Base-by-base conservation (phyloP, 176 grass and related monocot species). In the Aegilops umbellulata region DNA sequence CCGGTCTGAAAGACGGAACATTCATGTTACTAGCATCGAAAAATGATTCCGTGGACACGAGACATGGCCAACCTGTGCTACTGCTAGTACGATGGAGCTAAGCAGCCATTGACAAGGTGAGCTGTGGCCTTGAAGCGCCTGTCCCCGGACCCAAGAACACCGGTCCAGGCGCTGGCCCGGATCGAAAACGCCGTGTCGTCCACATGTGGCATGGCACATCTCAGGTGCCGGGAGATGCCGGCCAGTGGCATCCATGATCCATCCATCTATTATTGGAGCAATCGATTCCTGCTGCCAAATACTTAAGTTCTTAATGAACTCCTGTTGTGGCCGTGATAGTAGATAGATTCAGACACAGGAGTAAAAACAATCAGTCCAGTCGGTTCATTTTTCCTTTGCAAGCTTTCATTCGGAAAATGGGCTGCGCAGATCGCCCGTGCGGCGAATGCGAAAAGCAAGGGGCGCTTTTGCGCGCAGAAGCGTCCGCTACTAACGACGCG, bases 181-280 rank as follows among this genome's bases (percentile, higher is more conserved):
- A 86, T 61, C 83, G n/a, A 13, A 82, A 86, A 70, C 70, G 36
- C 10, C 11, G 16, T 83, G 86, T 49, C 86, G 1, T 79, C 81
- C 30, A 23, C 65, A 47, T 55, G 17, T 64, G 57, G 22, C 26
- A 19, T 64, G 41, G 16, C 26, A 13, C 82, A 34, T 58, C 87
- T 80, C 82, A 85, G 82, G 41, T 85, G 82, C 12, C 39, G 38
- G 60, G 60, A 82, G 60, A 60, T 58, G 41, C 41, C 41, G 41
- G 41, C 41, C 41, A 12, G 41, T 44, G 55, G 19, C 68, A 69
- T 9, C 14, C 65, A 7, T 22, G 60, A 46, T 53, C 16, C 23
- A 39, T 39, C 41, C 63, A 39, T 77, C 13, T 53, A 53, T 53
- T 7, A 53, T 19, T 47, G 39, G 39, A 41, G 39, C 39, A 41